These are phyloP conservation scores for Leucocoprinus birnbaumii DNA, from an alignment of 768 basidiomycete genomes.

Conservation along the genomic window DNA sequence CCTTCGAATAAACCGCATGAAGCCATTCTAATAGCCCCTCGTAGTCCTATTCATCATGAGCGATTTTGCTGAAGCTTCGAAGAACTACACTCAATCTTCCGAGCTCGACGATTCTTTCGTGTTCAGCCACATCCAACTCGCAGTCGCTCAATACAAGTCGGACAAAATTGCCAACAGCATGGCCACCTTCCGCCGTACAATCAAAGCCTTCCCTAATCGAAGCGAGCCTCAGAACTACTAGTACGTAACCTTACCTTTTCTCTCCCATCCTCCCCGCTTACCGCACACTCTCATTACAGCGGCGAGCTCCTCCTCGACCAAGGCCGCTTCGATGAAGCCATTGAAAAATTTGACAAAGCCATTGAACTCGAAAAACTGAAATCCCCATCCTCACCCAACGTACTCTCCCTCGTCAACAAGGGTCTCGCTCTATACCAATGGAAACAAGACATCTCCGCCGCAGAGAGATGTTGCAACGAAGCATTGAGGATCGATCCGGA, in stretches of 20 bases:
- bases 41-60: slow-evolving; percentile 97
- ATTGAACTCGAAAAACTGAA: slow-evolving; percentile 83
- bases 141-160: slow-evolving; percentile 95
- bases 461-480: slow-evolving; percentile 84
- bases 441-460: slow-evolving; percentile 84
- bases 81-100: slow-evolving; percentile 90
- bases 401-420: slow-evolving; percentile 94
- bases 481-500: slow-evolving; percentile 87
- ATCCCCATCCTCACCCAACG: slow-evolving; percentile 65
- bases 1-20: neutral
- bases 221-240: slow-evolving; percentile 96
- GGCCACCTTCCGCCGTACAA: slow-evolving; percentile 85
- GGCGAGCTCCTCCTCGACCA: slow-evolving; percentile 95
- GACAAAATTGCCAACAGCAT: slow-evolving; percentile 77
- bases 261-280: neutral
- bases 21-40: neutral
- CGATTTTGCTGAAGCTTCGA: slow-evolving; percentile 81
- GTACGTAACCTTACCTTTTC: slow-evolving; percentile 41
- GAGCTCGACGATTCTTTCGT: slow-evolving; percentile 85
- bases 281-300: slow-evolving; percentile 34
- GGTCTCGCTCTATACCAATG: slow-evolving; percentile 96
- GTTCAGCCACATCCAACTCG: slow-evolving; percentile 96
- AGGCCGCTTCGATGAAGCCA: slow-evolving; percentile 79
- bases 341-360: slow-evolving; percentile 91
- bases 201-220: slow-evolving; percentile 80